Evolutionary conservation across 1,284 basidiomycete genomes (phyloP).

Genomic region (Afroboletus lepidellus): DNA sequence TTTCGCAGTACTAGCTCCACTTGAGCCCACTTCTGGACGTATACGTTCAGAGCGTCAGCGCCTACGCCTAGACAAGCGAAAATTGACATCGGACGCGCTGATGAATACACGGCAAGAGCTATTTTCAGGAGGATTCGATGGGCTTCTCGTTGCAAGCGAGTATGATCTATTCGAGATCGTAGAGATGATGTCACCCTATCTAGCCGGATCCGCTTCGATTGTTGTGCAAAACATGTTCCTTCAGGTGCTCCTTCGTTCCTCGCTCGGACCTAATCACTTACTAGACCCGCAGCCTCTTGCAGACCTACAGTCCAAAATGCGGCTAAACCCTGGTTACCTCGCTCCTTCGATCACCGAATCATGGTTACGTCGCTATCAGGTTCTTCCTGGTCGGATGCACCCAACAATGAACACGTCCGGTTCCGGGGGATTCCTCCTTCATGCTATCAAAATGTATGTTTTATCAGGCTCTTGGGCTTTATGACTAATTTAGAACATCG

Average conservation of each 20-base stretch:
- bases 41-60: constrained; percentile 70
- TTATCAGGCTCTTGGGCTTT: constrained; percentile 10
- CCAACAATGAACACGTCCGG: constrained; percentile 92
- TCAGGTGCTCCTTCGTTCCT: constrained; percentile 49
- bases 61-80: constrained; percentile 69
- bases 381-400: constrained; percentile 93
- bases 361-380: constrained; percentile 91
- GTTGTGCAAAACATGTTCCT: constrained; percentile 84
- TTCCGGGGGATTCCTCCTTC: constrained; percentile 86
- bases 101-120: constrained; percentile 74
- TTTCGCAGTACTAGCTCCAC: constrained; percentile 51
- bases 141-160: constrained; percentile 81
- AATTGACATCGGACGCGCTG: constrained; percentile 57
- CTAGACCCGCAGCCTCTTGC: constrained; percentile 56
- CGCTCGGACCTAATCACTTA: not conserved
- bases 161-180: constrained; percentile 88
- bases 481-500: constrained; percentile 9
- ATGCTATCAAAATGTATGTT: constrained; percentile 80
- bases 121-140: constrained; percentile 86
- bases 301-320: constrained; percentile 74
- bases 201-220: constrained; percentile 84
- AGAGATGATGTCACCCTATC: constrained; percentile 69
- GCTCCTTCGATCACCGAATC: constrained; percentile 83
- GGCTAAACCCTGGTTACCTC: constrained; percentile 67
- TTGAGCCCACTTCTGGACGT: constrained; percentile 53